Evolutionary conservation across 164 flowering plant species (phyloP), one percentile per base, ranked within the genome.

Genomic region (Protea cynaroides): DNA sequence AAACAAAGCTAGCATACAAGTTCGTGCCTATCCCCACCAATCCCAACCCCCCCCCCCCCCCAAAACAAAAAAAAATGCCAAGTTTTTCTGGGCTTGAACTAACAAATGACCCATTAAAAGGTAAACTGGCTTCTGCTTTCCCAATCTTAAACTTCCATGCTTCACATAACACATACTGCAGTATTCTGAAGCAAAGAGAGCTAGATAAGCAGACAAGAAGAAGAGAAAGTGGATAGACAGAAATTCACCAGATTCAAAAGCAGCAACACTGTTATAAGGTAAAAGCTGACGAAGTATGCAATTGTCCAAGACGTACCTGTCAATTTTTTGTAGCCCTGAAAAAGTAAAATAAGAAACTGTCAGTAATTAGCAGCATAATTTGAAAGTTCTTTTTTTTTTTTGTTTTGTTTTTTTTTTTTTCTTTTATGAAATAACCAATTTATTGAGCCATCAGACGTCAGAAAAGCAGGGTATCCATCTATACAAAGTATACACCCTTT

Each of bases 281-380:
- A 88, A 80, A 85, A 92, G 77, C 98, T 90, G 81, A 90, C 52
- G 65, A 90, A 92, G 81, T 88, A 92, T 25, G 49, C 64, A 55
- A 80, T 75, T 56, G 73, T 74, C 96, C 96, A 92, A 13, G 79
- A 60, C 62, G 89, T 86, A 62, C 91, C 95, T 2, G 91, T 86
- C 78, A 89, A 68, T 17, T 82, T 86, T 76, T 56, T 74, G 83
- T 92, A 92, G 80, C 93, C 80, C 98, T 92, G 89, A 59, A 72
- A 82, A 62, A 55, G 38, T 17, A 64, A 54, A 57, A n/a, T 15
- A 63, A 44, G 29, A 63, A 47, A 58, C 54, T 12, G 58, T 68
- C 55, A 68, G 58, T 34, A 18, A 61, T 53, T 25, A 18, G 0
- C 34, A 29, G 34, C 34, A 29, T 29, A 29, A 29, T 2, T 5